Evolutionary conservation across 2,329 filamentous ascomycete species (phyloP).

Genomic region (Colletotrichum sp.): DNA sequence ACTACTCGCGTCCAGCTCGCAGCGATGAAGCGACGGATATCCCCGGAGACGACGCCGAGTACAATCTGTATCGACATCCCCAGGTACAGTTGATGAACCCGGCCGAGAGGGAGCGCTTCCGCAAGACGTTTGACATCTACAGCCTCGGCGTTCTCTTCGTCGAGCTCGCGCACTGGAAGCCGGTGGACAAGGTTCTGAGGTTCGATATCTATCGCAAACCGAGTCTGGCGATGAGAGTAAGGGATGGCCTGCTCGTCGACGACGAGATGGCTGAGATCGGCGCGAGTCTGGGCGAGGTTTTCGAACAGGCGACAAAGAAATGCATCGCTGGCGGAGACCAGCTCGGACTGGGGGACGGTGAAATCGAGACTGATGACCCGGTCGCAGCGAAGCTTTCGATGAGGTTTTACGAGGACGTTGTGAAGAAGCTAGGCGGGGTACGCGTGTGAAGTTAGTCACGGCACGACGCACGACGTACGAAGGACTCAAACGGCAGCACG

Average conservation of each 20-base stretch:
- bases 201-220: slow-evolving; percentile 42
- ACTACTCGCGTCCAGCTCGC: slow-evolving; percentile 56
- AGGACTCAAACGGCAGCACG: not conserved
- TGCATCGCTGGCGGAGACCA: slow-evolving; percentile 41
- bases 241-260: slow-evolving; percentile 34
- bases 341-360: slow-evolving; percentile 37
- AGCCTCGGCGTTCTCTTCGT: slow-evolving; percentile 56
- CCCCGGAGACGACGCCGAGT: slow-evolving; percentile 45
- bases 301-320: slow-evolving; percentile 39
- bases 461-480: not conserved
- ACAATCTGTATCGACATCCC: slow-evolving; percentile 58
- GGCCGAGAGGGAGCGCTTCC: slow-evolving; percentile 39
- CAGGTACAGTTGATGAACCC: slow-evolving; percentile 40
- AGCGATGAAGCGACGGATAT: slow-evolving; percentile 57
- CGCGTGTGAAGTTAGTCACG: slow-evolving; percentile 30
- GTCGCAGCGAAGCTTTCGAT: slow-evolving; percentile 44
- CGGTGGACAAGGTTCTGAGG: slow-evolving; percentile 46
- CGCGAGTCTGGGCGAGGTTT: slow-evolving; percentile 43
- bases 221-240: slow-evolving; percentile 40
- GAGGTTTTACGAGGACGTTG: slow-evolving; percentile 48
- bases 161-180: slow-evolving; percentile 58
- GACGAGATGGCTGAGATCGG: slow-evolving; percentile 37
- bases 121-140: slow-evolving; percentile 59
- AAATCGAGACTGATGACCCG: slow-evolving; percentile 45
- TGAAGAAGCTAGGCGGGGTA: slow-evolving; percentile 44